phyloP scores from a whole-genome alignment of 1,139 yeast species.

The Kodamaea anthophila region DNA sequence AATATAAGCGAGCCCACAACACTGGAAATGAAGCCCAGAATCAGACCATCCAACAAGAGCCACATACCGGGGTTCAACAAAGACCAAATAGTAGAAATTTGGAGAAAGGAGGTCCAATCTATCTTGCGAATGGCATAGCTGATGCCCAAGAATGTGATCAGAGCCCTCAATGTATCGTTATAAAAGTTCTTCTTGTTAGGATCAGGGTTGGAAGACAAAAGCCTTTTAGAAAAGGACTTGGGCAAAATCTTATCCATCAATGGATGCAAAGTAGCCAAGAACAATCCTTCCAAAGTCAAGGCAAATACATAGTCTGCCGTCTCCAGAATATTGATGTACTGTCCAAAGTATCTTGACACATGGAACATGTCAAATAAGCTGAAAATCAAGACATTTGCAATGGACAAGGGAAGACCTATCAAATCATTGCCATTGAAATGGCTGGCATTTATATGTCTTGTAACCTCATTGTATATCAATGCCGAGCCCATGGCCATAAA shows the following conservation, averaged over 20 bases:
- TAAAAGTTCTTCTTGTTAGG: constrained; percentile 26
- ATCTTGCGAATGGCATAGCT: constrained; percentile 77
- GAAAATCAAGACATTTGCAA: constrained; percentile 29
- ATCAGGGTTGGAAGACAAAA: constrained; percentile 19
- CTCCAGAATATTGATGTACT: constrained; percentile 2
- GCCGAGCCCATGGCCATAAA: constrained; percentile 38
- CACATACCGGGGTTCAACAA: constrained; percentile 74
- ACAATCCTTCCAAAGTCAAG: constrained; percentile 46
- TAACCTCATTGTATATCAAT: constrained; percentile 43
- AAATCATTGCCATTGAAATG: constrained; percentile 19
- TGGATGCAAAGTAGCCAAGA: constrained; percentile 61
- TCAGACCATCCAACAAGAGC: constrained; percentile 72
- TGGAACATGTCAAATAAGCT: constrained; percentile 26
- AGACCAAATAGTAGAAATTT: constrained; percentile 72
- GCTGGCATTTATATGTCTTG: constrained; percentile 45
- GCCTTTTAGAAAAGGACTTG: constrained; percentile 18
- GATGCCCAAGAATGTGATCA: constrained; percentile 76
- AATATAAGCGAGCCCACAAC: constrained; percentile 35
- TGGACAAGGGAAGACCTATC: constrained; percentile 22
- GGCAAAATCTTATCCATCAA: constrained; percentile 48
- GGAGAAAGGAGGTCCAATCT: constrained; percentile 72
- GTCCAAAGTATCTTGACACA: constrained; percentile 10
- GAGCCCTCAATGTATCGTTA: constrained; percentile 47
- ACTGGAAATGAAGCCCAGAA: constrained; percentile 55
- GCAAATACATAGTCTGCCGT: constrained; percentile 22